Evolutionary conservation across 2,329 filamentous ascomycete species (phyloP), one percentile per base, ranked within the genome.

Genomic region (Penicillium brasilianum): DNA sequence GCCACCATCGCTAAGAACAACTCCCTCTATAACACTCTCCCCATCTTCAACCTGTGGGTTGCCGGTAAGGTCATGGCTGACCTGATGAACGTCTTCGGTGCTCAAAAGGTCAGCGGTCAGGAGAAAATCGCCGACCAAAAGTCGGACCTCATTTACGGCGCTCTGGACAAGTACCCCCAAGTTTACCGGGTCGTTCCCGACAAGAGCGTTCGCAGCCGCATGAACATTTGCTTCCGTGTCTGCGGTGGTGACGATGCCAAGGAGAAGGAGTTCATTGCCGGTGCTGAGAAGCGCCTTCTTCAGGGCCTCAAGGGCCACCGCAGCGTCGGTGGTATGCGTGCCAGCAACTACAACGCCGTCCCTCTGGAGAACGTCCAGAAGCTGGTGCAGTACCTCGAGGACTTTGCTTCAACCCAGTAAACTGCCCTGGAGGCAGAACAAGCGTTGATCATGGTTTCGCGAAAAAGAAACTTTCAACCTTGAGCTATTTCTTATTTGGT

Each of bases 201-300:
- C 68, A 90, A 90, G 78, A 81, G 81, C 22, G 90, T 85, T 3
- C 89, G 93, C 59, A 96, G 91, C 69, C 84, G 92, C 58, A 97
- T 98, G 90, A 98, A 98, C 78, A 91, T 98, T 60, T 97, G 93
- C 83, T 97, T 97, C 84, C 83, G 93, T 16, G 84, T 96, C 18
- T 76, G 82, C 51, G 85, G 83, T 48, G 86, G 88, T 44, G 81
- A 87, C 60, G 87, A 88, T 55, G 88, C 85, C 13, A 84, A 88
- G 22, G 93, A 98, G 77, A 91, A 92, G 77, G 83, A 83, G 0
- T 98, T 98, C 79, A 77, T 98, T 49, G 85, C 88, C 62, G 87
- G 90, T 51, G 89, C 88, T 1, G 86, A 89, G 61, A 85, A 85
- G 62, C 82, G 82, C 56, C 87, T 90, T 0, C 81, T 97, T 25